Evolutionary conservation across 1,139 yeast species (phyloP).

Genomic region (Arxiozyma telluris): DNA sequence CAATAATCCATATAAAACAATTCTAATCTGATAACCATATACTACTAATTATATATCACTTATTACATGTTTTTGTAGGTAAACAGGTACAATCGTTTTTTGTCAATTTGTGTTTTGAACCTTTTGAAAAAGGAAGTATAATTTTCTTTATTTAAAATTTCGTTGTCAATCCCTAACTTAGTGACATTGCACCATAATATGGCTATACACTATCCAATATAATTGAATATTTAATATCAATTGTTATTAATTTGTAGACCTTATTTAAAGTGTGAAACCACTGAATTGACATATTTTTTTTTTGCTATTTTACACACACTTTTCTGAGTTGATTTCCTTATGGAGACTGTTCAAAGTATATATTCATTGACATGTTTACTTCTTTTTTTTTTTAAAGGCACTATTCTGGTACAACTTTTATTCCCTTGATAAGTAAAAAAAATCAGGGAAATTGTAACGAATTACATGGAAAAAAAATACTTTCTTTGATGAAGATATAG

Average conservation of each 20-base stretch:
- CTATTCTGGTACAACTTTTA: too few relatives aligned
- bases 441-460: not conserved
- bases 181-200: slow-evolving; percentile 6
- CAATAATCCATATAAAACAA: slow-evolving; percentile 19
- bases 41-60: not conserved
- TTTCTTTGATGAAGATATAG: not conserved
- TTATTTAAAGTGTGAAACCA: not conserved
- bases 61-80: not conserved
- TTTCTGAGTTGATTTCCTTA: not conserved
- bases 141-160: slow-evolving; percentile 6
- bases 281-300: not conserved
- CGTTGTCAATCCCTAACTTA: slow-evolving; percentile 7
- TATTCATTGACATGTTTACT: not conserved
- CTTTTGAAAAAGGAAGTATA: not conserved
- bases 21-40: slow-evolving; percentile 12
- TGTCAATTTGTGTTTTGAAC: not conserved
- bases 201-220: not conserved
- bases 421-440: not conserved
- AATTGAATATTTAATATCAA: not conserved
- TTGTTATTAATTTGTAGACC: not conserved
- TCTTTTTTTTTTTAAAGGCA: too few relatives aligned
- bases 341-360: not conserved
- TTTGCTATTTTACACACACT: not conserved
- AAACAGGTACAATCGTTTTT: not conserved
- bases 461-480: not conserved